These are phyloP conservation scores for Plasmodium gallinaceum DNA, from an alignment of 169 alveolate genomes.

Conservation along the genomic window DNA sequence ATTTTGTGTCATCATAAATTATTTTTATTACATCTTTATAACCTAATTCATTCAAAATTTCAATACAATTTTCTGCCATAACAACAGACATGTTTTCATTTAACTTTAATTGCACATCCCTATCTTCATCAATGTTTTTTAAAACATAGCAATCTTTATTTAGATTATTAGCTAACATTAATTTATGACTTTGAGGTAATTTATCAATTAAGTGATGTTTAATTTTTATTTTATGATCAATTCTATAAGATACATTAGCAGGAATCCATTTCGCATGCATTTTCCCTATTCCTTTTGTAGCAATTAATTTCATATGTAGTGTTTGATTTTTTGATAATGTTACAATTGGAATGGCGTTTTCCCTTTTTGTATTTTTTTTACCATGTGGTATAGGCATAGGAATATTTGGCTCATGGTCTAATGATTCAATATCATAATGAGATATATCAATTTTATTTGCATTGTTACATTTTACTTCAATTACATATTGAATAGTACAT, in stretches of 20 bases:
- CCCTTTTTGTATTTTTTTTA: slow-evolving; percentile 75
- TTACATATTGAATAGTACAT: slow-evolving; percentile 92
- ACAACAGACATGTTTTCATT: slow-evolving; percentile 75
- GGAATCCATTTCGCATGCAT: slow-evolving; percentile 98
- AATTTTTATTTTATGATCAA: slow-evolving; percentile 84
- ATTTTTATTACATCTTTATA: slow-evolving; percentile 80
- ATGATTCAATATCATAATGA: slow-evolving; percentile 87
- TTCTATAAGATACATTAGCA: slow-evolving; percentile 92
- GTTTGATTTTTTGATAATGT: slow-evolving; percentile 94
- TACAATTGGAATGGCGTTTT: slow-evolving; percentile 93
- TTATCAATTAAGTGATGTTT: slow-evolving; percentile 85
- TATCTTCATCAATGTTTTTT: slow-evolving; percentile 59
- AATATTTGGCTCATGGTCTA: slow-evolving; percentile 80
- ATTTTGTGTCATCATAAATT: slow-evolving; percentile 84
- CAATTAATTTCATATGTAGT: slow-evolving; percentile 94
- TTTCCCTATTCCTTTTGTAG: slow-evolving; percentile 97
- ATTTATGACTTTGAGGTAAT: slow-evolving; percentile 53
- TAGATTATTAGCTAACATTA: slow-evolving; percentile 54
- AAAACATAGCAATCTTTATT: slow-evolving; percentile 62
- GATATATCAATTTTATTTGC: slow-evolving; percentile 92
- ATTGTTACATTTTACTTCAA: slow-evolving; percentile 91
- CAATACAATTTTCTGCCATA: slow-evolving; percentile 82
- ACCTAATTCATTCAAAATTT: slow-evolving; percentile 82
- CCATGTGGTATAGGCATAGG: slow-evolving; percentile 60
- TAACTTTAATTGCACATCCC: slow-evolving; percentile 35